These are phyloP conservation scores for Urostyla sp. DNA, from an alignment of 73 alveolate genomes.

Conservation along the genomic window DNA sequence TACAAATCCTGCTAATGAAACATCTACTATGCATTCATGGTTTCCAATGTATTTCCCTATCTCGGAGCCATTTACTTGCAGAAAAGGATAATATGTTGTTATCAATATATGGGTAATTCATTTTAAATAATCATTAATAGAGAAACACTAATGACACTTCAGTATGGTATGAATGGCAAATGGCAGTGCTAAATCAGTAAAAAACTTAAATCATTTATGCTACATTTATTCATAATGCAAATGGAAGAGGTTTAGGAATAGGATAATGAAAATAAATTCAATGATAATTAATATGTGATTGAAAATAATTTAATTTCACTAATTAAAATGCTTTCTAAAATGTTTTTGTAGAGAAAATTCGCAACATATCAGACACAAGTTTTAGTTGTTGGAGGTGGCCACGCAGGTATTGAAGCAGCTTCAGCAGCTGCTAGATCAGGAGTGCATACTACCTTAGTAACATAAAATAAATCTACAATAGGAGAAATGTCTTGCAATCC, in stretches of 20 bases:
- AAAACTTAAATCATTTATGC: conserved; percentile 25
- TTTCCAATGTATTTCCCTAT: conserved; percentile 94
- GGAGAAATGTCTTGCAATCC: conserved; percentile 84
- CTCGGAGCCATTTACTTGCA: conserved; percentile 71
- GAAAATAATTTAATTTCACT: no score
- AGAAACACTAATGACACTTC: conserved; percentile 73
- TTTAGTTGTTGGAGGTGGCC: conserved; percentile 83
- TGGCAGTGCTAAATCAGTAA: conserved; percentile 51
- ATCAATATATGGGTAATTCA: conserved; percentile 71
- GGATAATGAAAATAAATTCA: conserved; percentile 41
- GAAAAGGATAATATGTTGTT: conserved; percentile 59
- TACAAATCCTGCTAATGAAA: conserved; percentile 77
- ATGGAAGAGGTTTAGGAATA: conserved; percentile 81
- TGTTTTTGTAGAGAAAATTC: no score
- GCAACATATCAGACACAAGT: conserved; percentile 51
- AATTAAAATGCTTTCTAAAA: no score
- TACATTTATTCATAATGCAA: conserved; percentile 75
- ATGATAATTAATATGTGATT: no score
- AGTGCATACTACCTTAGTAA: conserved; percentile 69
- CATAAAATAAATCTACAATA: conserved; percentile 60
- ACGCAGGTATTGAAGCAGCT: conserved; percentile 88
- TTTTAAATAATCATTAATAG: no score
- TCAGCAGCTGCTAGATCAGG: conserved; percentile 79
- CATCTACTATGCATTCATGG: conserved; percentile 89
- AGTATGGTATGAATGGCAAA: conserved; percentile 93